Evolutionary conservation across 768 basidiomycete genomes (phyloP).

Genomic region (Mycena olivaceomarginata): DNA sequence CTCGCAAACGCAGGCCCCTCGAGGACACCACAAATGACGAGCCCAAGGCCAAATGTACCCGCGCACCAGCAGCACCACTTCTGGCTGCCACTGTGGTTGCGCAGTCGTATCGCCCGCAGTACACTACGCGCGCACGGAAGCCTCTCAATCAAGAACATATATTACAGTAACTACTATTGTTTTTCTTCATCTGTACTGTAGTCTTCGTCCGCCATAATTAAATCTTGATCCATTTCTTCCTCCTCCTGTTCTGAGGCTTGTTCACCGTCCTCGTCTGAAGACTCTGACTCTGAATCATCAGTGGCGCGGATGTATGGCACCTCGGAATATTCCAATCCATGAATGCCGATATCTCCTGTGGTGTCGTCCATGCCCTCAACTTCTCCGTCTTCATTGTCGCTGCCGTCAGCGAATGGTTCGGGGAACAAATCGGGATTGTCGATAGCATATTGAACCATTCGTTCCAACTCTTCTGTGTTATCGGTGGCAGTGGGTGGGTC

Average conservation of each 20-base stretch:
- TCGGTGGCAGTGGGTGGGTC: background rate
- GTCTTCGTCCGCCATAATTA: background rate
- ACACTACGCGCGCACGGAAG: background rate
- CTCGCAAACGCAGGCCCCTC: background rate
- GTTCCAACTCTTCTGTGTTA: background rate
- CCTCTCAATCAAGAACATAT: constrained; percentile 3
- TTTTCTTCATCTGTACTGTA: constrained; percentile 12
- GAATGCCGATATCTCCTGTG: background rate
- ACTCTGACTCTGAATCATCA: background rate
- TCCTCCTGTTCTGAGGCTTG: background rate
- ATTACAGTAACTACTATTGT: background rate
- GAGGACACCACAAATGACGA: constrained; percentile 21
- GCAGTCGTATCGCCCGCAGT: constrained; percentile 11
- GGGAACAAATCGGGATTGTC: constrained; percentile 2
- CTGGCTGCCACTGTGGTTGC: background rate
- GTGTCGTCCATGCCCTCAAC: background rate
- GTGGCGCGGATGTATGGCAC: background rate
- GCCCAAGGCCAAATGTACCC: background rate
- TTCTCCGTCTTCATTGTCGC: background rate
- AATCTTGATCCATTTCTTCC: background rate
- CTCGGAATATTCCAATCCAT: constrained; percentile 16
- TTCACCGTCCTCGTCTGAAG: background rate
- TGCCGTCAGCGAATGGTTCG: background rate
- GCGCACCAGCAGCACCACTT: background rate
- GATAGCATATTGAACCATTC: background rate